These are phyloP conservation scores for Phaseolus lunatus DNA, from an alignment of 306 rosid genomes.

Conservation along the genomic window DNA sequence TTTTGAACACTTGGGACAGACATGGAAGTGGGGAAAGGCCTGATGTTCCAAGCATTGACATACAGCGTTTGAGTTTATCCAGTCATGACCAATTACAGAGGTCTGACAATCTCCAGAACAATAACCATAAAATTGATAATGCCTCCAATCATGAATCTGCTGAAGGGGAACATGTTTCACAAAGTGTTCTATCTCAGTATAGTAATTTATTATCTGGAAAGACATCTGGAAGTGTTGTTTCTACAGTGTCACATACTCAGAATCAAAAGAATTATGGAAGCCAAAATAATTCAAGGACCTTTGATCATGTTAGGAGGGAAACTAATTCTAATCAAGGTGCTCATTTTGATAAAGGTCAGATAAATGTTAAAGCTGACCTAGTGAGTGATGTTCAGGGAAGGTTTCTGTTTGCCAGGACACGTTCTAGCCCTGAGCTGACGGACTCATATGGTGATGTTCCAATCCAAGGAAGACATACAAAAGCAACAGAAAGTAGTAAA, in stretches of 20 bases:
- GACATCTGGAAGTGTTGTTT: constrained; percentile 52
- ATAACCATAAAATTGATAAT: constrained; percentile 56
- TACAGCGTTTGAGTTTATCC: constrained; percentile 60
- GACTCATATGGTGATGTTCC: constrained; percentile 79
- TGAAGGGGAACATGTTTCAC: constrained; percentile 54
- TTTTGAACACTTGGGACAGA: constrained; percentile 95
- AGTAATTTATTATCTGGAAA: constrained; percentile 59
- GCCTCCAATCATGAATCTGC: constrained; percentile 57
- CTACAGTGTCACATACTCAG: constrained; percentile 58
- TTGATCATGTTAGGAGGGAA: constrained; percentile 67
- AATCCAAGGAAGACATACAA: constrained; percentile 65
- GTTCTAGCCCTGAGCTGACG: constrained; percentile 95
- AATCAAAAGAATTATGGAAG: constrained; percentile 63
- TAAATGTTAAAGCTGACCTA: constrained; percentile 56
- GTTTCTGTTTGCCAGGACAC: constrained; percentile 91
- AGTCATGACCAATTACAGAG: constrained; percentile 58
- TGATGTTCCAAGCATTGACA: constrained; percentile 82
- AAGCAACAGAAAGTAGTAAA: constrained; percentile 65
- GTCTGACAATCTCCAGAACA: constrained; percentile 61
- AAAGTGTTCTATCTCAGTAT: constrained; percentile 59
- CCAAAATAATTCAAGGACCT: constrained; percentile 57
- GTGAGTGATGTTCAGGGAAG: constrained; percentile 69
- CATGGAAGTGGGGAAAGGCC: constrained; percentile 98
- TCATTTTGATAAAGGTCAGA: constrained; percentile 60
- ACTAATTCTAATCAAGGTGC: constrained; percentile 54